Conservation (phyloP, 768 basidiomycete species). For the Pisolithus orientalis region DNA sequence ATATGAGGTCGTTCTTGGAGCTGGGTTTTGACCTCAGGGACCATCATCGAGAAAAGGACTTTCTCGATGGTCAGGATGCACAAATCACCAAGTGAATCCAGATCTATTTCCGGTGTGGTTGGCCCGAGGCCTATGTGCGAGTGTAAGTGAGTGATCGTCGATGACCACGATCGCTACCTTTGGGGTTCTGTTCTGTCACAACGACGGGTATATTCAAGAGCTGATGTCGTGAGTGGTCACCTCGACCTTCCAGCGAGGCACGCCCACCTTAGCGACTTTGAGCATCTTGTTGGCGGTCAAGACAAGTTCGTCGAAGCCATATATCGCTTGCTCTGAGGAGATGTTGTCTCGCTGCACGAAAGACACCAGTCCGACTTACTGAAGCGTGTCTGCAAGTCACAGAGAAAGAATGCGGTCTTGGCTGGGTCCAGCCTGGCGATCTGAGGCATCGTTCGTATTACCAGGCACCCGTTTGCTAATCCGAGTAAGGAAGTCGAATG, state of each 20-base stretch:
- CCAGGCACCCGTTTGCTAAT: too few relatives aligned
- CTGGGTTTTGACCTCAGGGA: slow-evolving; percentile 52
- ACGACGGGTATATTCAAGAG: slow-evolving; percentile 65
- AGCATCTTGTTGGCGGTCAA: slow-evolving; percentile 70
- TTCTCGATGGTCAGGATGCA: slow-evolving; percentile 66
- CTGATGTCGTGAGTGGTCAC: slow-evolving; percentile 23
- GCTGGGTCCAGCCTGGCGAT: slow-evolving; percentile 33
- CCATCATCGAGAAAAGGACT: slow-evolving; percentile 81
- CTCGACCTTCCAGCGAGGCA: not conserved
- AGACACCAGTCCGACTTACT: slow-evolving; percentile 34
- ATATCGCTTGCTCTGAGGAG: slow-evolving; percentile 42
- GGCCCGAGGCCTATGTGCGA: slow-evolving; percentile 54
- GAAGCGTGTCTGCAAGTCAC: slow-evolving; percentile 78
- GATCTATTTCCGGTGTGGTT: slow-evolving; percentile 57
- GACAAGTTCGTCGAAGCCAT: slow-evolving; percentile 67
- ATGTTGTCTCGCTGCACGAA: not conserved
- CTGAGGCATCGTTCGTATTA: slow-evolving; percentile 12
- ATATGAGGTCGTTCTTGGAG: slow-evolving; percentile 44
- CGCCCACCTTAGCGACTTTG: slow-evolving; percentile 58
- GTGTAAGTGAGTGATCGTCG: slow-evolving; percentile 4
- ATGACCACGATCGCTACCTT: slow-evolving; percentile 38
- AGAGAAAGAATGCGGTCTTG: slow-evolving; percentile 62
- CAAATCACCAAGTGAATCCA: slow-evolving; percentile 46
- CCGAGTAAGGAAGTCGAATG: not conserved
- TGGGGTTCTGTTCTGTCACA: slow-evolving; percentile 81